Base-by-base conservation (phyloP, 1,139 yeast genomes). In the Lizanozyma gosingica region DNA sequence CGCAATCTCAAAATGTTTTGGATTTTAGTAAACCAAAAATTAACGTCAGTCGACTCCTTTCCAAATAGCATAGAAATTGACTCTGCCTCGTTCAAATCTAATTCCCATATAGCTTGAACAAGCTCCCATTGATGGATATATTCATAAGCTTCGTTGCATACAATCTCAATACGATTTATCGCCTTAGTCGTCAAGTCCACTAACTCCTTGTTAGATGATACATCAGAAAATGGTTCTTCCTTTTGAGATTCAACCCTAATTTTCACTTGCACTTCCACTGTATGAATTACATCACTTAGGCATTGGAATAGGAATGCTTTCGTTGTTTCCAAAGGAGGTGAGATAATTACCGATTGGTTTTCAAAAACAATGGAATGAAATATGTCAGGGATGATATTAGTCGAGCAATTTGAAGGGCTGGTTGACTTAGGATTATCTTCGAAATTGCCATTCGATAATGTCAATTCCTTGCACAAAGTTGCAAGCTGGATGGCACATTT, bases 61-160 rank as follows among this genome's bases (percentile, higher is more conserved):
- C 3, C 33, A 15, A 33, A 29, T 2, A 14, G 14, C 9, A 14
- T 14, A 2, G 4, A 15, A 15, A 11, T 37, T n/a, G 17, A 15
- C 17, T 9, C 17, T 15, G 15, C 15, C 15, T 9, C 32, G 11
- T 15, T 14, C 35, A 15, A 17, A 37, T 2, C 32, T 14, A 73
- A 49, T 43, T 76, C 82, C 85, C 90, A 81, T 3, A 83, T 57
- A 2, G 70, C 59, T 50, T 80, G 84, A 32, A 82, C 63, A 27
- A 60, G 61, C 6, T 56, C 54, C 94, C 94, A 86, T 29, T 64
- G 60, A 2, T 52, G 46, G 15, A 71, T 55, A 47, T 76, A 78
- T 0, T 18, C 40, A 1, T 53, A 46, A 0, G 73, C 69, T 9
- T 60, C 50, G 0, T 41, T 42, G 34, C 60, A 46, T 2, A 52